These are phyloP conservation scores for Phoma sp. DNA, from an alignment of 2,329 filamentous ascomycete genomes.

Conservation along the genomic window DNA sequence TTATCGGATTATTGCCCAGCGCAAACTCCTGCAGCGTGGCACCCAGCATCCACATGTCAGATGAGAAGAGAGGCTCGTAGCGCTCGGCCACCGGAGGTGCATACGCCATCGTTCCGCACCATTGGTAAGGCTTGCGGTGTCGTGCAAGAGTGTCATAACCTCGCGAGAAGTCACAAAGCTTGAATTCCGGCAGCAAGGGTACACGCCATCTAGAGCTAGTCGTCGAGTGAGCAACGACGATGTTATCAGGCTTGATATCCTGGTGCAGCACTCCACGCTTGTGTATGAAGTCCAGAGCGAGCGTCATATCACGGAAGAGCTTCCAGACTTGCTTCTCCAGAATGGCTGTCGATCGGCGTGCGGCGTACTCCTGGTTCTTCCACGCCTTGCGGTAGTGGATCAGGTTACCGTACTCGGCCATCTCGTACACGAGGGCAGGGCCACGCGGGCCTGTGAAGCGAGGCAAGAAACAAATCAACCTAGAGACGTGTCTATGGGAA, in stretches of 20 bases:
- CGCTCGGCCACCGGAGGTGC: slow-evolving; percentile 13
- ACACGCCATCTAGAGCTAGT: no score
- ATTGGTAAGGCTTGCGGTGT: not conserved
- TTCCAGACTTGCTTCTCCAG: slow-evolving; percentile 37
- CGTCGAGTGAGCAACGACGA: slow-evolving; percentile 63
- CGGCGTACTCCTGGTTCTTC: not conserved
- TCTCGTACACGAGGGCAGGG: not conserved
- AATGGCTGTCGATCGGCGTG: not conserved
- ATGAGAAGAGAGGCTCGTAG: slow-evolving; percentile 14
- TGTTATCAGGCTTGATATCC: slow-evolving; percentile 92
- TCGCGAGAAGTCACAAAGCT: slow-evolving; percentile 30
- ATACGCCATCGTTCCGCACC: slow-evolving; percentile 25
- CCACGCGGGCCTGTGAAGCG: not conserved
- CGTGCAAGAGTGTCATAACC: slow-evolving; percentile 1
- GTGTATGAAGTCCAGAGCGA: slow-evolving; percentile 31
- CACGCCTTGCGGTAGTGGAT: slow-evolving; percentile 10
- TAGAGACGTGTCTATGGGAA: no score
- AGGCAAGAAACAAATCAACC: not conserved
- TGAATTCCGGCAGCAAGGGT: slow-evolving; percentile 16
- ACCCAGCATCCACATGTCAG: slow-evolving; percentile 32
- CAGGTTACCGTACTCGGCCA: not conserved
- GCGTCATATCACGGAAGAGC: slow-evolving; percentile 27
- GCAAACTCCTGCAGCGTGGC: slow-evolving; percentile 29
- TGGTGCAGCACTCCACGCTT: slow-evolving; percentile 66
- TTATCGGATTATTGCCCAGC: slow-evolving; percentile 9